Conservation (phyloP, 371 early-diverging fungal genomes). For the Apophysomyces ossiformis region DNA sequence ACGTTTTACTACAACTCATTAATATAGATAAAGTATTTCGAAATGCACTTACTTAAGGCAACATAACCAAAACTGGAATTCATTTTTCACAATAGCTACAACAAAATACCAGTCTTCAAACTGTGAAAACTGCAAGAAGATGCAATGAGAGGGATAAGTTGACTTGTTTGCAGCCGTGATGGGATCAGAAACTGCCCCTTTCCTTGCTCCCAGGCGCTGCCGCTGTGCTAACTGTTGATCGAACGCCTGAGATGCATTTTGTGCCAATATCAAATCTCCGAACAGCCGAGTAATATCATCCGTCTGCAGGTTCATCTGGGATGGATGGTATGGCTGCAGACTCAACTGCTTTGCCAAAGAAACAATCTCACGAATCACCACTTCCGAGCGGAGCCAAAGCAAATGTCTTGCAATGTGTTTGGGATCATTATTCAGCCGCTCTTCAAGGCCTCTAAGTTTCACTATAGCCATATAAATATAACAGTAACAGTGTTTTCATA, state of each 20-base stretch:
- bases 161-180: constrained; percentile 4
- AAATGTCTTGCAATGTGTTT: constrained; percentile 42
- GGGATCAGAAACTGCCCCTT: not conserved
- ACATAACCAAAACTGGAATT: constrained; percentile 50
- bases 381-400: constrained; percentile 53
- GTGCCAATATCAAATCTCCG: constrained; percentile 32
- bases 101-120: constrained; percentile 57
- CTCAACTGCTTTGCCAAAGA: constrained; percentile 54
- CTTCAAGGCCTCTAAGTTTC: constrained; percentile 46
- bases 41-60: constrained; percentile 42
- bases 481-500: not conserved
- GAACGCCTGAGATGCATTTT: not conserved
- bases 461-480: constrained; percentile 20
- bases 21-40: not conserved
- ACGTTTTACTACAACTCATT: constrained; percentile 29
- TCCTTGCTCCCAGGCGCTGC: not conserved
- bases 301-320: constrained; percentile 46
- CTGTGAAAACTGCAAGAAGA: constrained; percentile 53
- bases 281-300: constrained; percentile 49
- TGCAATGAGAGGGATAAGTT: constrained; percentile 49
- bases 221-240: constrained; percentile 8
- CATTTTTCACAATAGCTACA: constrained; percentile 44
- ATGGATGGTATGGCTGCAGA: constrained; percentile 47
- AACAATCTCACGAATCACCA: constrained; percentile 52
- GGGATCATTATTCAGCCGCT: constrained; percentile 47